Evolutionary conservation across 164 flowering plant genomes (phyloP).

Genomic region (Chimonanthus salicifolius): DNA sequence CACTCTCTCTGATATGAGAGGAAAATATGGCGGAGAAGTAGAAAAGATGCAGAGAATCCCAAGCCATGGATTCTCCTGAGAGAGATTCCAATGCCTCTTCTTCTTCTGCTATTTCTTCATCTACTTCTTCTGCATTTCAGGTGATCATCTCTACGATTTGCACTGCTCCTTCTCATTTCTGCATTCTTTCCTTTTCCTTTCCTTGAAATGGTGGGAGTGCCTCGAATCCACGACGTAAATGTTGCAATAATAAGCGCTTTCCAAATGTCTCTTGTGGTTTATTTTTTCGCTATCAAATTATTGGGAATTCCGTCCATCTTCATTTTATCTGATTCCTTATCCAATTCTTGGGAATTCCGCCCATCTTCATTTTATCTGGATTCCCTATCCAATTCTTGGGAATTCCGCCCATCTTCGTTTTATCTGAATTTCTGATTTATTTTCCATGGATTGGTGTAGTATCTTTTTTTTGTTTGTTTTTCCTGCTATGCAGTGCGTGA

Average conservation of each 20-base stretch:
- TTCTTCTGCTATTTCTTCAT: neutral
- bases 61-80: constrained; percentile 40
- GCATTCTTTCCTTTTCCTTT: no score
- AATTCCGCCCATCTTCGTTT: neutral
- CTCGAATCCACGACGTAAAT: no score
- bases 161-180: neutral
- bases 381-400: neutral
- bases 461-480: neutral
- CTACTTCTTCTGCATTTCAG: constrained; percentile 28
- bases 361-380: no score
- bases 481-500: neutral
- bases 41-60: constrained; percentile 22
- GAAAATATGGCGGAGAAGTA: neutral
- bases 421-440: neutral
- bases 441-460: neutral
- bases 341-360: no score
- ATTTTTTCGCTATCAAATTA: no score
- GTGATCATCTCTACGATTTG: constrained; percentile 8
- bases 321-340: no score
- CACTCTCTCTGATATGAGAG: neutral
- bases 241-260: no score
- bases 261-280: no score
- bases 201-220: no score
- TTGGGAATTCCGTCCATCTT: no score
- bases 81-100: neutral